phyloP scores from a whole-genome alignment of 2,329 filamentous ascomycete genomes.

The Pleurostoma richardsiae region DNA sequence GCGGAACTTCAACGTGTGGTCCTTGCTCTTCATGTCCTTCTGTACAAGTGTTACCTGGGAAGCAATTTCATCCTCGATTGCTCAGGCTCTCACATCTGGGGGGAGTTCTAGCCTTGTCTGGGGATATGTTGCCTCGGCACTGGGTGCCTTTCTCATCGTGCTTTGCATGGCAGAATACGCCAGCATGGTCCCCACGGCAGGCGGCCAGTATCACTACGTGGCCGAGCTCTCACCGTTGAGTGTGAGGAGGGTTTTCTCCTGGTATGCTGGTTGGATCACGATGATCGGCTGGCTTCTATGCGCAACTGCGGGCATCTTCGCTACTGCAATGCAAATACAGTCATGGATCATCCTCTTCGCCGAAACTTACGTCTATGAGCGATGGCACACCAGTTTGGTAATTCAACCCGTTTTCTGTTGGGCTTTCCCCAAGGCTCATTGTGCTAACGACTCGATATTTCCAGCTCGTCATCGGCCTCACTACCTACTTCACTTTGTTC shows the following conservation, averaged over 20 bases:
- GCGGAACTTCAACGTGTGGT: background rate
- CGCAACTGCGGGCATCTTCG: no score
- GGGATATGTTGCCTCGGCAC: background rate
- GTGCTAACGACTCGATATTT: no score
- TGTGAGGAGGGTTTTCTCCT: constrained; percentile 6
- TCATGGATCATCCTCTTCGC: no score
- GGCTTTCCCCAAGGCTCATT: no score
- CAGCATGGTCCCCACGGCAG: constrained; percentile 8
- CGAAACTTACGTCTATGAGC: no score
- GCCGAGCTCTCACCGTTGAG: constrained; percentile 5
- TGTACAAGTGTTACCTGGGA: background rate
- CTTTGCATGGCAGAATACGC: constrained; percentile 7
- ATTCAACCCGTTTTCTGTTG: no score
- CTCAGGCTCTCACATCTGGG: background rate
- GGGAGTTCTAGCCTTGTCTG: background rate
- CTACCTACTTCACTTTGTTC: background rate
- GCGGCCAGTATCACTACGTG: constrained; percentile 10
- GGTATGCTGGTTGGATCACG: constrained; percentile 8
- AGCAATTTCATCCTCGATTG: background rate
- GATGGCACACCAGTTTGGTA: no score
- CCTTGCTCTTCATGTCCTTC: background rate
- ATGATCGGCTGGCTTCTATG: constrained; percentile 4
- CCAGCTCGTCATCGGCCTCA: background rate
- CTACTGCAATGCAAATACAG: no score
- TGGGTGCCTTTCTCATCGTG: constrained; percentile 4